Base-by-base conservation (phyloP, 73 alveolate species). In the Blepharisma stoltei region DNA sequence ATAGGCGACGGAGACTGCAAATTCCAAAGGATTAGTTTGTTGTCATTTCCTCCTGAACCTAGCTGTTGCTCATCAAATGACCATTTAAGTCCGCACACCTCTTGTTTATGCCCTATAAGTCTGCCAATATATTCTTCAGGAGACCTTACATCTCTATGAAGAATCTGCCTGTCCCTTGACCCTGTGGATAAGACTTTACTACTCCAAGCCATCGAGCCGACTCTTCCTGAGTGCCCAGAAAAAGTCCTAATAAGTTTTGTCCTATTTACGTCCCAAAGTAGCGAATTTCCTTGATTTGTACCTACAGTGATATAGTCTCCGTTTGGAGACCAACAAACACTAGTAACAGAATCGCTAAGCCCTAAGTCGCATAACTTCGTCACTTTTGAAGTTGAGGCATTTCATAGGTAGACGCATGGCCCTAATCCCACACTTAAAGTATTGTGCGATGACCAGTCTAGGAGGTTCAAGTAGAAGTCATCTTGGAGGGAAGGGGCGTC, bases 51-150 rank as follows among this genome's bases (percentile, higher is more conserved):
- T 41, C 99, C 99, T 6, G 99, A 94, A 5, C 99, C 99, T 67
- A 97, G 86, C 80, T 93, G 91, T 54, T 94, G 85, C 67, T 91
- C 99, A 80, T 97, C 99, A 55, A 86, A 87, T 32, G 97, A 90
- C 99, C 99, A 97, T 78, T 96, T 96, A 54, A 97, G 84, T 18
- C 99, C 99, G 76, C 99, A 97, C 6, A 97, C 98, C 90, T 97
- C 99, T 69, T 69, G 65, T 4, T 69, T 69, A 43, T 69, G 79
- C 43, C 54, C 71, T 18, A 18, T 9, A 11, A 69, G 38, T 14
- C 79, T 9, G 45, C 75, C 67, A 71, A 82, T 69, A 67, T 21
- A 83, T 11, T 75, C 81, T n/a, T 73, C 81, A 2, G 80, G 79
- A 44, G 78, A 67, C 75, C 99, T 85, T 27, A 91, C 89, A 81